Percentiles rank a stretch among this genome's conserved stretches.
These are phyloP conservation scores for Clathrospora elynae DNA, from an alignment of 2,329 filamentous ascomycete genomes.

Conservation along the genomic window DNA sequence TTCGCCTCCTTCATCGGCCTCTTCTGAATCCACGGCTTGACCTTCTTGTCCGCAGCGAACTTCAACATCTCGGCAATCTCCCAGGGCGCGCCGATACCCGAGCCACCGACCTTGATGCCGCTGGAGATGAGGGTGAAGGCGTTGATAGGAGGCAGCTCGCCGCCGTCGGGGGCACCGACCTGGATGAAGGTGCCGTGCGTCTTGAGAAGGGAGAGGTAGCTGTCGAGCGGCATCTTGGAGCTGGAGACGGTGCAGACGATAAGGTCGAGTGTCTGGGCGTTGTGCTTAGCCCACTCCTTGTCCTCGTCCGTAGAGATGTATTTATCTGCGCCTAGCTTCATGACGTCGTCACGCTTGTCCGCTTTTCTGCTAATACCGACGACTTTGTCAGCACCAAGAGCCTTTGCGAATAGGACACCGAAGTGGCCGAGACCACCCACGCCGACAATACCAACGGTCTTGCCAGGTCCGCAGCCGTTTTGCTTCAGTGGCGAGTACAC, in stretches of 20 bases:
- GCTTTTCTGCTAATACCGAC: constrained; percentile 67
- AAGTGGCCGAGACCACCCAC: constrained; percentile 76
- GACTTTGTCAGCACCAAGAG: constrained; percentile 69
- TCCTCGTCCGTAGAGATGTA: constrained; percentile 66
- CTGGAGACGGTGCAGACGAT: constrained; percentile 63
- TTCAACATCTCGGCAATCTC: constrained; percentile 53
- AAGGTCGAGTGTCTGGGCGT: constrained; percentile 60
- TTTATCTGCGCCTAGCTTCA: constrained; percentile 64
- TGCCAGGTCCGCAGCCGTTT: constrained; percentile 74
- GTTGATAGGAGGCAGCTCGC: constrained; percentile 54
- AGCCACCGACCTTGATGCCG: constrained; percentile 33
- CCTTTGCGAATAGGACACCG: constrained; percentile 71
- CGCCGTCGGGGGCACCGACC: constrained; percentile 56
- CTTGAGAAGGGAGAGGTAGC: constrained; percentile 65
- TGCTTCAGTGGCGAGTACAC: constrained; percentile 76
- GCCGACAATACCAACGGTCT: constrained; percentile 76
- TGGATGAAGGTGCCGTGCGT: constrained; percentile 67
- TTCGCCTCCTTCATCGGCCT: constrained; percentile 61
- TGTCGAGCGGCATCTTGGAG: constrained; percentile 57
- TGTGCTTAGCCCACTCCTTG: constrained; percentile 62
- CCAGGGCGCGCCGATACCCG: constrained; percentile 28
- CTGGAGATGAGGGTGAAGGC: constrained; percentile 57
- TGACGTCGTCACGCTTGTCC: constrained; percentile 64
- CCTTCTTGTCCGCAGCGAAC: constrained; percentile 62
- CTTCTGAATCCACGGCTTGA: constrained; percentile 67